Conservation (phyloP, 257 asterid genomes). For the Eucommia ulmoides region DNA sequence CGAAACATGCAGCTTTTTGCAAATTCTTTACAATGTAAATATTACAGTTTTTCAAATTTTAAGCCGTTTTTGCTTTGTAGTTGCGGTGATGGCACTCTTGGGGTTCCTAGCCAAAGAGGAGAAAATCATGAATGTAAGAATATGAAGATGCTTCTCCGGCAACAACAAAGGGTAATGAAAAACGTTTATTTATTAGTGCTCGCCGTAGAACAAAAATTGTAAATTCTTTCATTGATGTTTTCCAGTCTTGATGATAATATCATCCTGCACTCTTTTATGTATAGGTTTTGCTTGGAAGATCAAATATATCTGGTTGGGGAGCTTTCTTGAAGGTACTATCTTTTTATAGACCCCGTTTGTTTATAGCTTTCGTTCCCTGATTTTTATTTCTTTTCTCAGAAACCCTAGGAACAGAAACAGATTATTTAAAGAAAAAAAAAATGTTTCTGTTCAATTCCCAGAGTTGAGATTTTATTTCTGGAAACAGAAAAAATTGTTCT, state of each 20-base stretch:
- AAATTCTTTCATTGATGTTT: no score
- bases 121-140: constrained; percentile 92
- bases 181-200: background rate
- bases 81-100: constrained; percentile 95
- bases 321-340: constrained; percentile 88
- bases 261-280: constrained; percentile 1
- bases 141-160: constrained; percentile 95
- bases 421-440: no score
- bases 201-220: background rate
- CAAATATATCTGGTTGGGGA: constrained; percentile 98
- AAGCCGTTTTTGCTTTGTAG: constrained; percentile 32
- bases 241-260: background rate
- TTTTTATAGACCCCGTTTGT: constrained; percentile 7
- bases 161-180: constrained; percentile 74
- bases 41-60: background rate
- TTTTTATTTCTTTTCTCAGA: no score
- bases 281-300: constrained; percentile 85
- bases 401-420: no score
- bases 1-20: no score
- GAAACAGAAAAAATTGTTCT: no score
- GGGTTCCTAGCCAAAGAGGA: constrained; percentile 74
- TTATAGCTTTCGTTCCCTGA: constrained; percentile 1
- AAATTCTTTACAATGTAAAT: no score
- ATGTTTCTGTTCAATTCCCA: no score
- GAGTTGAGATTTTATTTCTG: no score